A percentile compares a stretch with the other conserved stretches of the same genome.
phyloP scores from a whole-genome alignment of 1,139 yeast species.

The Yamadazyma conglobata region DNA sequence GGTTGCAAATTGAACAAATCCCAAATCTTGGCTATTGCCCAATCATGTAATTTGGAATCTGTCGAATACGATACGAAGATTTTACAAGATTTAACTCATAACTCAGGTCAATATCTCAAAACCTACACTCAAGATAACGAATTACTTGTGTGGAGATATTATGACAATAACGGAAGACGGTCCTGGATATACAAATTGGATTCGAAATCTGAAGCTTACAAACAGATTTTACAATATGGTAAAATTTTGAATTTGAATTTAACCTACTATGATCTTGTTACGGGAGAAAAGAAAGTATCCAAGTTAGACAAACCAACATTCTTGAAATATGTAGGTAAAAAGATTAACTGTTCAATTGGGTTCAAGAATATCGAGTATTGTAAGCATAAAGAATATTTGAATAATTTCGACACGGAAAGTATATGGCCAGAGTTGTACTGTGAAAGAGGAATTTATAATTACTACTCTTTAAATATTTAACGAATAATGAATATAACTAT shows the following conservation, averaged over 20 bases:
- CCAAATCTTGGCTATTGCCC: conserved; percentile 24
- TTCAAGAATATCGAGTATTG: conserved; percentile 40
- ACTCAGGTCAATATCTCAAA: conserved; percentile 32
- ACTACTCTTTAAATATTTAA: conserved; percentile 50
- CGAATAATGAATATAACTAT: conserved; percentile 5
- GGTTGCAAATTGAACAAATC: conserved; percentile 31
- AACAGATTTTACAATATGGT: conserved; percentile 23
- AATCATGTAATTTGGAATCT: conserved; percentile 28
- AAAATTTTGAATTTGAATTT: conserved; percentile 25
- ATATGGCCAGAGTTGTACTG: conserved; percentile 63
- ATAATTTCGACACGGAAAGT: conserved; percentile 35
- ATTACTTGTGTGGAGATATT: conserved; percentile 49
- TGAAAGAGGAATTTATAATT: conserved; percentile 71
- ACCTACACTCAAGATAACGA: conserved; percentile 17
- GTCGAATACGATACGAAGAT: conserved; percentile 42
- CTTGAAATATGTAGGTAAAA: conserved; percentile 59
- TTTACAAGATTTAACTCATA: conserved; percentile 35
- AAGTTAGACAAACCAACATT: conserved; percentile 57
- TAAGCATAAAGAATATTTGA: conserved; percentile 28
- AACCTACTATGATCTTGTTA: conserved; percentile 57
- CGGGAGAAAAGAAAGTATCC: conserved; percentile 62
- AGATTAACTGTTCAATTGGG: conserved; percentile 57
- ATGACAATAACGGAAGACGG: conserved; percentile 66
- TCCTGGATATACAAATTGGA: conserved; percentile 73
- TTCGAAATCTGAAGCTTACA: conserved; percentile 29